Percentiles rank a stretch among this genome's conserved stretches.
Conservation (phyloP, 2,329 filamentous ascomycete genomes). For the Scytalidium sp. region DNA sequence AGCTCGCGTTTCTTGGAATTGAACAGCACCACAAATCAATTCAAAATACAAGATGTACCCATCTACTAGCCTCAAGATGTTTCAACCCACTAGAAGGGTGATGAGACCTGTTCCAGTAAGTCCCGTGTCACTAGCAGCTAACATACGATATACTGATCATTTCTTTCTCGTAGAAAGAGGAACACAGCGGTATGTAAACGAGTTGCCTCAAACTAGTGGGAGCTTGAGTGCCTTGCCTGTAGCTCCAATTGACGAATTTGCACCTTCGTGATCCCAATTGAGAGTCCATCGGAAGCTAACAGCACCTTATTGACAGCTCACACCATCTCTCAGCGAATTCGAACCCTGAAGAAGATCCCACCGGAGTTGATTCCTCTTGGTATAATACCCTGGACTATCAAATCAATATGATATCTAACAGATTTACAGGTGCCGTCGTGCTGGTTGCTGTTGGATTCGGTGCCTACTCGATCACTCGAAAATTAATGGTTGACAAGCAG, state of each 20-base stretch:
- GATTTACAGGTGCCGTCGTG: slow-evolving; percentile 68
- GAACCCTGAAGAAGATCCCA: slow-evolving; percentile 84
- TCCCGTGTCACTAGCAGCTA: slow-evolving; percentile 19
- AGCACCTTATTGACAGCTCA: slow-evolving; percentile 60
- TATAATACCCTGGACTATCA: slow-evolving; percentile 44
- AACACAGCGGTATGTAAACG: slow-evolving; percentile 60
- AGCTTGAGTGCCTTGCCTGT: slow-evolving; percentile 1
- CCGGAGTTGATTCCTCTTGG: slow-evolving; percentile 93
- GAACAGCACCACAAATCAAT: slow-evolving; percentile 1
- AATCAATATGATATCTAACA: slow-evolving; percentile 19
- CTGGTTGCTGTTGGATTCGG: slow-evolving; percentile 79
- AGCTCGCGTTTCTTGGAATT: slow-evolving; percentile 8
- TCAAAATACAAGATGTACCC: slow-evolving; percentile 31
- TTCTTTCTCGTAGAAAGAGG: slow-evolving; percentile 52
- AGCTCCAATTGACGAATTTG: slow-evolving; percentile 11
- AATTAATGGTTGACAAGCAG: slow-evolving; percentile 87
- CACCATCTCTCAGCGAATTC: slow-evolving; percentile 93
- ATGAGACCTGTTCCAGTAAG: slow-evolving; percentile 72
- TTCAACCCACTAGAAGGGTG: slow-evolving; percentile 63
- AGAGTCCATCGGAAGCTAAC: not conserved
- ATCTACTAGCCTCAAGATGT: slow-evolving; percentile 64
- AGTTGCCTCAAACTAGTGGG: not conserved
- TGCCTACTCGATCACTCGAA: slow-evolving; percentile 76
- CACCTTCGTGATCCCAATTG: not conserved
- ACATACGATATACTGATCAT: slow-evolving; percentile 23